Evolutionary conservation across 2,329 filamentous ascomycete genomes (phyloP), one percentile per base, ranked within the genome.

Genomic region (Ascochyta pisi): DNA sequence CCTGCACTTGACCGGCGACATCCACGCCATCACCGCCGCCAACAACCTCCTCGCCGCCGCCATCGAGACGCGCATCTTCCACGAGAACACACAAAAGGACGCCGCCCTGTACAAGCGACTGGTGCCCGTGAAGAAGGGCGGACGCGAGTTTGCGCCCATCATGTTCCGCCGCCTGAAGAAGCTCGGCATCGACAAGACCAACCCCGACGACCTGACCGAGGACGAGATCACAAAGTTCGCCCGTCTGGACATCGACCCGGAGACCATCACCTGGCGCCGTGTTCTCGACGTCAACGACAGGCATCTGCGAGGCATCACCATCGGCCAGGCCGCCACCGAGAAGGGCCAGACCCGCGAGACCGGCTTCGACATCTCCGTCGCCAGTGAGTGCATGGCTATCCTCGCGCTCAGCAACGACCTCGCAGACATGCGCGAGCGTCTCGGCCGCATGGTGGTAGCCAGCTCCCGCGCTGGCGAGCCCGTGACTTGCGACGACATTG

Each of bases 331-430:
- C 0, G 82, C 90, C 4, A 96, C 94, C 0, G 95, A 99, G 78
- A 96, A 92, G 80, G 93, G 93, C 13, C 87, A 92, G 66, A 90
- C 86, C 24, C 87, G 95, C 60, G 86, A 95, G 76, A 98, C 95
- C 29, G 93, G 91, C 40, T 99, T 99, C 70, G 95, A 99, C 73
- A 99, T 99, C 65, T 96, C 94, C 0, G 95, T 99, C 27, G 95
- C 95, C 38, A 96, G 91, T 76, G 95, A 98, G 77, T 96, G 92
- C 76, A 99, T 99, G 95, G 95, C 95, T 58, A 96, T 99, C 59
- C 86, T 99, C 53, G 95, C 95, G 9, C 85, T 99, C 64, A 96
- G 92, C 80, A 97, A 92, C 62, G 87, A 89, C 73, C 83, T 98
- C 59, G 81, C 82, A 29, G 95, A 99, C 70, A 90, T 99, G 88